phyloP scores from a whole-genome alignment of 148 eudicot genomes.

The Nyssa sinensis region DNA sequence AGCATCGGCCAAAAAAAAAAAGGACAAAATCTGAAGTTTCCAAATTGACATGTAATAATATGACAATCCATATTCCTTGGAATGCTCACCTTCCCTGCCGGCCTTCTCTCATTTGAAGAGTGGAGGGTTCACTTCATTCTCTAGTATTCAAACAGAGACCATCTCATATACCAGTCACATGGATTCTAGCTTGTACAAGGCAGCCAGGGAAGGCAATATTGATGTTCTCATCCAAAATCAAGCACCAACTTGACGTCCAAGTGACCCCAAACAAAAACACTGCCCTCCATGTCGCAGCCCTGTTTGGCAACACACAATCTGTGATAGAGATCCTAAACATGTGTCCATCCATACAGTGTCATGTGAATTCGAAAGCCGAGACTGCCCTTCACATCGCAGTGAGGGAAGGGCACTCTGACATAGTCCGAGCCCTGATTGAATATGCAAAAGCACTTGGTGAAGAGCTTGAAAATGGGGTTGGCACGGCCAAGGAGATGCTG shows the following conservation, averaged over 20 bases:
- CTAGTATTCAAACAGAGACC: too few species aligned
- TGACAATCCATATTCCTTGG: too few species aligned
- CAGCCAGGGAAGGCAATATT: background rate
- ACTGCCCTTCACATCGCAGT: too few species aligned
- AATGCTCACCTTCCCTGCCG: too few species aligned
- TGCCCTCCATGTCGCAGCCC: background rate
- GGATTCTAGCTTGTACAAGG: too few species aligned
- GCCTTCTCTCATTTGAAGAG: too few species aligned
- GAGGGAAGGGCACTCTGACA: background rate
- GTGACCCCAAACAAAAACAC: background rate
- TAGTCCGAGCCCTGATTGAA: background rate
- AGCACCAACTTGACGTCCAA: background rate
- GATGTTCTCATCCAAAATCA: background rate
- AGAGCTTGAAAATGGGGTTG: background rate
- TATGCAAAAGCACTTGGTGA: background rate
- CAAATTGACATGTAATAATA: too few species aligned
- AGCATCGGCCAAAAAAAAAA: too few species aligned
- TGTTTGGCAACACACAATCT: background rate
- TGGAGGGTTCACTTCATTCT: too few species aligned
- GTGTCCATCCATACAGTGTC: background rate
- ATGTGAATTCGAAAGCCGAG: too few species aligned
- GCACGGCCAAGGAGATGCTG: background rate
- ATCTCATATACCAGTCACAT: too few species aligned
- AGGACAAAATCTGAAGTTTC: too few species aligned
- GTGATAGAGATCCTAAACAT: background rate